Evolutionary conservation across 1,284 basidiomycete species (phyloP), one percentile per base, ranked within the genome.

Genomic region (Peniophora sp.): DNA sequence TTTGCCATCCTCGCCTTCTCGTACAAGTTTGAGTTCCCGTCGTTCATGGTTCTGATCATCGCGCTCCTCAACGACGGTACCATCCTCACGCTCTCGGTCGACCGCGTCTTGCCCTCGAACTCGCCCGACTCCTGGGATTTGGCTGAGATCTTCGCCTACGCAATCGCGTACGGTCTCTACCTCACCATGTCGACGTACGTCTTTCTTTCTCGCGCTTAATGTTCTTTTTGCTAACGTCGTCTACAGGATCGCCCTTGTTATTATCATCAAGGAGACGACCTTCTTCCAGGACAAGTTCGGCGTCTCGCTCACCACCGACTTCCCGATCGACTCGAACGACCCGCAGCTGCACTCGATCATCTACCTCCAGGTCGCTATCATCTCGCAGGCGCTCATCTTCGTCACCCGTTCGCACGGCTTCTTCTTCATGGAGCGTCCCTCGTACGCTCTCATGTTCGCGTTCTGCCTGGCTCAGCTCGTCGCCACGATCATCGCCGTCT

Each of bases 31-130:
- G 89, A 96, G 72, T 98, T 98, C 91, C 95, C 95, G 63, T 93
- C 95, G 16, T 98, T 98, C 85, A 97, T 98, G 95, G 85, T 98
- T 58, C 88, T 97, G 69, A 91, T 98, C 71, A 96, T 98, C 60
- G 94, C 95, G 55, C 79, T 97, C 50, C 77, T 97, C 61, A 98
- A 98, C 72, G 95, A 97, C 68, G 95, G 95, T 70, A 97, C 95
- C 60, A 96, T 98, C 80, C 97, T 98, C 94, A 98, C 95, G 11
- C 80, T 98, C 58, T 97, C 93, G 25, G 89, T 97, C 55, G 95
- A 98, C 71, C 92, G 95, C 70, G 95, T 97, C 56, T 72, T 97
- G 63, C 95, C 95, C 47, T 94, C 91, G 48, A 87, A 77, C 70
- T 87, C 88, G 32, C 92, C 92, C 3, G 94, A 98, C 70, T 87